Percentiles rank a stretch among this genome's conserved stretches.
phyloP scores from a whole-genome alignment of 2,329 filamentous ascomycete genomes.

The Xylariaceae sp. region DNA sequence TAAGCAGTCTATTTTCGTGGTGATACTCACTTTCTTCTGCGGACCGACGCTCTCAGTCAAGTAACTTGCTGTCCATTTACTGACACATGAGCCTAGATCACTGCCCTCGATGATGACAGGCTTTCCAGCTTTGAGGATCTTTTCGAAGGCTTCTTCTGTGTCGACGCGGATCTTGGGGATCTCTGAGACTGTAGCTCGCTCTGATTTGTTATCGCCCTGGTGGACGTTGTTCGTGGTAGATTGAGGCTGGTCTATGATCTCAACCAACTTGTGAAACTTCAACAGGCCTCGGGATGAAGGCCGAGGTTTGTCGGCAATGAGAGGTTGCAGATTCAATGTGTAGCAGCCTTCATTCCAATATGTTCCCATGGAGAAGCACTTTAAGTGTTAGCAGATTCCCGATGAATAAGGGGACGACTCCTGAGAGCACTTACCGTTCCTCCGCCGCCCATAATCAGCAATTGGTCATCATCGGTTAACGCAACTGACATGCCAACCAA shows the following conservation, averaged over 20 bases:
- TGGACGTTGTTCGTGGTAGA: neutral
- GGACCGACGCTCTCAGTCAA: slow-evolving; percentile 57
- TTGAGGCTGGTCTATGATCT: slow-evolving; percentile 18
- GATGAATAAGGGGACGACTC: neutral
- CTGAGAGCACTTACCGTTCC: slow-evolving; percentile 46
- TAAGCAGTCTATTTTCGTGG: neutral
- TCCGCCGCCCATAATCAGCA: slow-evolving; percentile 70
- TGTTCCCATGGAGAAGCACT: slow-evolving; percentile 83
- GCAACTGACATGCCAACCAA: slow-evolving; percentile 63
- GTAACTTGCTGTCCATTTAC: slow-evolving; percentile 64
- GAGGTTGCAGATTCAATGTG: slow-evolving; percentile 10
- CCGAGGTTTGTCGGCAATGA: neutral
- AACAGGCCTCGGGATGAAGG: slow-evolving; percentile 5
- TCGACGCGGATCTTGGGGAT: slow-evolving; percentile 51
- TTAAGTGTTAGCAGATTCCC: neutral
- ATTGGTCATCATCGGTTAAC: slow-evolving; percentile 39
- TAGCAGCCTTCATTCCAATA: slow-evolving; percentile 64
- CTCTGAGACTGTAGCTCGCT: slow-evolving; percentile 28
- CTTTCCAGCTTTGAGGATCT: slow-evolving; percentile 50
- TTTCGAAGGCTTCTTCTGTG: slow-evolving; percentile 52
- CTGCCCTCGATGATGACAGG: slow-evolving; percentile 62
- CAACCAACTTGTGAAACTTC: slow-evolving; percentile 19
- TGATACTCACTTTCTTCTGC: slow-evolving; percentile 50
- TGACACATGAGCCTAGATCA: slow-evolving; percentile 61
- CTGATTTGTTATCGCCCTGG: neutral